Evolutionary conservation across 805 yeast genomes (phyloP), one percentile per base, ranked within the genome.

Genomic region (Helenozyma rhizophorensis): DNA sequence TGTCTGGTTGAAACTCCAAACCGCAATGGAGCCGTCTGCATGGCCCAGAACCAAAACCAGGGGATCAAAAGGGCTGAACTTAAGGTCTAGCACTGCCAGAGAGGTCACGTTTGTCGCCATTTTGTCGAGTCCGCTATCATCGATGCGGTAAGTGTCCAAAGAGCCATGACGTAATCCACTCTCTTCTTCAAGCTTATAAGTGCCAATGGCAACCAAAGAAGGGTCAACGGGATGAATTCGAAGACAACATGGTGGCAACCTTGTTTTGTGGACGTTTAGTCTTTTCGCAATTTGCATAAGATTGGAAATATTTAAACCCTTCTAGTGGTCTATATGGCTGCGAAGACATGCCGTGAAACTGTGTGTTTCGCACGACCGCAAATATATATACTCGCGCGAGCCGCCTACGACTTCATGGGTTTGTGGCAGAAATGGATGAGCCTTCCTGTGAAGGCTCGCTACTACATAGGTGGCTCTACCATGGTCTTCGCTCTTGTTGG

Each of bases 211-310:
- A 2, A 86, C 42, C 8, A 72, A 50, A 0, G 69, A 47, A 3
- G 57, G 47, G 26, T 77, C 74, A 0, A 49, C 37, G 0, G 83
- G 83, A 32, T 72, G 75, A 8, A 80, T 68, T 23, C 80, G 67
- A 4, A 90, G 56, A 27, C 85, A 80, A 54, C 97, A 93, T 1
- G 97, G 97, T 1, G 97, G 97, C 2, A 78, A 61, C 1, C 62
- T 56, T 0, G 90, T 66, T 15, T 57, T 60, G 3, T 66, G 56
- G 14, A 28, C 39, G 4, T 40, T 36, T 6, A 40, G 9, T 14
- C 37, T 26, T 23, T 29, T 37, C 7, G 47, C 37, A 4, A 14
- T 21, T 23, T 25, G 21, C 47, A 40, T 42, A 17, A n/a, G n/a
- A n/a, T n/a, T n/a, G n/a, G n/a, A n/a, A n/a, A n/a, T n/a, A n/a